Base-by-base conservation (phyloP, 805 yeast species). In the Teunomyces aglyptinius region DNA sequence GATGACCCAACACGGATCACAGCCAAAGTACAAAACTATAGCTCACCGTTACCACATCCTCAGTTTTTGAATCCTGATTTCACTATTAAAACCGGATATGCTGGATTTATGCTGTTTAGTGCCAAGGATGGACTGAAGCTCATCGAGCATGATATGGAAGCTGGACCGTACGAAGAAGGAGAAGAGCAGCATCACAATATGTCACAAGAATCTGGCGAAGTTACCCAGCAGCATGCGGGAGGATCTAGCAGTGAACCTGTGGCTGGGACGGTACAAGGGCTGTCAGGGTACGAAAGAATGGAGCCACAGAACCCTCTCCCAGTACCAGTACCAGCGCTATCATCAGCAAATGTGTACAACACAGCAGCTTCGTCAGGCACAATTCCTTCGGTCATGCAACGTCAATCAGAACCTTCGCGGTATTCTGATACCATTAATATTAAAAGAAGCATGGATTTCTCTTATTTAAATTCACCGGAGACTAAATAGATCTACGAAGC, bases 51-150 rank as follows among this genome's bases (percentile, higher is more conserved):
- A 31, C 66, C 70, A 3, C 67, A 58, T 38, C 68, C 69, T 1
- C 60, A 56, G 38, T 65, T 57, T 39, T 57, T 66, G 49, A 63
- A 63, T 47, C 47, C 58, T 18, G 68, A 66, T 46, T 65, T 54
- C 45, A 59, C 64, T 3, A 56, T 65, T 15, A 64, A 63, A 46
- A 49, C 65, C 2, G 58, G 60, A 27, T 61, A 61, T 47, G 60
- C 67, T 3, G 68, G 67, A 6, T 65, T 64, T 43, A 47, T 61
- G 22, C 63, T 58, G 61, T 64, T 64, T 44, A 62, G 61, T 39
- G 53, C 58, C n/a, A 47, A 46, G 22, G 45, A 46, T 11, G 33
- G 20, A 5, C 7, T 6, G 22, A 26, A 39, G 26, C 15, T 19
- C 5, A 20, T 16, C 6, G 32, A 18, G 8, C 32, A 39, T 3